Base-by-base conservation (phyloP, 208 protist species). In the Pavlovales sp. region DNA sequence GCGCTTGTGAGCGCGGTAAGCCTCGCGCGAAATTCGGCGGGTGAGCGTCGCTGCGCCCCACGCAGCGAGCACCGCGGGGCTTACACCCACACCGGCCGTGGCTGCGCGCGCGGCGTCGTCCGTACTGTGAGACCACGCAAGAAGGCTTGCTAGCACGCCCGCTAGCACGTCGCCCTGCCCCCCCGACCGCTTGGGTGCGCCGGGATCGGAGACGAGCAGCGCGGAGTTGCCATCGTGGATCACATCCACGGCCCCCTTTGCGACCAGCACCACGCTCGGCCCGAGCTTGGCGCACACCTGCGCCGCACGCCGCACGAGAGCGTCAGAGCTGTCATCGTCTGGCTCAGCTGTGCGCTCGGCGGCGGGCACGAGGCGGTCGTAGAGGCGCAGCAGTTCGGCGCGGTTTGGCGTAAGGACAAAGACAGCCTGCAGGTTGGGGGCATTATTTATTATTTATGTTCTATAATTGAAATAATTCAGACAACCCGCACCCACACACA, bases 191-290 rank as follows among this genome's bases (percentile, higher is more conserved):
- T 86, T 79, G 14, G 32, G 88, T 0, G 47, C 86, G 80, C 88
- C 83, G 20, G 66, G 5, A 34, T 86, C 75, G 8, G 14, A 22
- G 1, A 79, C 57, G 75, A 75, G 37, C 36, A 88, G n/a, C 7
- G 37, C 42, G 11, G 32, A 86, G 36, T 75, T 32, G 10, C 93
- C 93, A 79, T 95, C 90, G 39, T 82, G 88, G 47, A 96, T 92
- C 22, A 90, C 41, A 84, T 96, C 95, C 10, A 76, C 44, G 42
- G 57, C 75, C 40, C 94, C 95, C 88, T 96, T 96, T 38, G 91
- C 88, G 0, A 96, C 90, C 2, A 96, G 86, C 28, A 88, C 92
- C 34, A 94, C 87, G 34, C 75, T 71, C 57, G 57, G 26, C 4
- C 41, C 57, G 30, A 86, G 41, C 34, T 14, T 5, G 0, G 8